A percentile compares a stretch with the other conserved stretches of the same genome.
phyloP scores from a whole-genome alignment of 2,329 filamentous ascomycete species.

The Fusarium palustre region DNA sequence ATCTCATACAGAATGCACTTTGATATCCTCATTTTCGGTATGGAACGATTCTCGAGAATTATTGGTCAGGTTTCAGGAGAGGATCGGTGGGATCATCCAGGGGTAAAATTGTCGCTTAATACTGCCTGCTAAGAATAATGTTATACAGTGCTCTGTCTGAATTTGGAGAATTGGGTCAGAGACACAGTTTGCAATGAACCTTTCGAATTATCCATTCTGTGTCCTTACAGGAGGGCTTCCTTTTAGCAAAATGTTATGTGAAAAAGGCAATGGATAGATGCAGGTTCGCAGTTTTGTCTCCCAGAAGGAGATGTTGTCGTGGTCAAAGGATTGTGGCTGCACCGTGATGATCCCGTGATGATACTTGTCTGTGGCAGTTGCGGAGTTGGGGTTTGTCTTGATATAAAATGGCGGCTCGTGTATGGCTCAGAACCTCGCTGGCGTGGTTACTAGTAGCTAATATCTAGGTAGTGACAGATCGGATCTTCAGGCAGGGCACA shows the following conservation, averaged over 20 bases:
- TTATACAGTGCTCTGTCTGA: neutral
- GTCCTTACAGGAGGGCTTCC: neutral
- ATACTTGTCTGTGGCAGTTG: conserved; percentile 37
- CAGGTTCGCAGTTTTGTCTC: conserved; percentile 1
- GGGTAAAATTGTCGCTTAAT: neutral
- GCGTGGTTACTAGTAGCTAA: conserved; percentile 1
- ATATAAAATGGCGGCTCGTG: conserved; percentile 9
- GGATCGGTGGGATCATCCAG: neutral
- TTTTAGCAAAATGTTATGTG: neutral
- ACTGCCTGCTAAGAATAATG: neutral
- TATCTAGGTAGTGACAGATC: conserved; percentile 2
- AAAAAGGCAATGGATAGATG: neutral
- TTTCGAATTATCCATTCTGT: neutral
- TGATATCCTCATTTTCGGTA: neutral
- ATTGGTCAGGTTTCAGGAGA: neutral
- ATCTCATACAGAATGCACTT: neutral
- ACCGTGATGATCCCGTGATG: conserved; percentile 42
- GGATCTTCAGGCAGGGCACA: neutral
- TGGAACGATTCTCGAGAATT: neutral
- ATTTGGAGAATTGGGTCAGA: neutral
- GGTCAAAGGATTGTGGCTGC: conserved; percentile 7
- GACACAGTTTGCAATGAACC: neutral
- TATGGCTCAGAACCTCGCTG: neutral
- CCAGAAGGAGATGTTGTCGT: neutral
- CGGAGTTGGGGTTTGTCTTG: conserved; percentile 10